Evolutionary conservation across 768 basidiomycete genomes (phyloP), one percentile per base, ranked within the genome.

Genomic region (Ramaria rubella): DNA sequence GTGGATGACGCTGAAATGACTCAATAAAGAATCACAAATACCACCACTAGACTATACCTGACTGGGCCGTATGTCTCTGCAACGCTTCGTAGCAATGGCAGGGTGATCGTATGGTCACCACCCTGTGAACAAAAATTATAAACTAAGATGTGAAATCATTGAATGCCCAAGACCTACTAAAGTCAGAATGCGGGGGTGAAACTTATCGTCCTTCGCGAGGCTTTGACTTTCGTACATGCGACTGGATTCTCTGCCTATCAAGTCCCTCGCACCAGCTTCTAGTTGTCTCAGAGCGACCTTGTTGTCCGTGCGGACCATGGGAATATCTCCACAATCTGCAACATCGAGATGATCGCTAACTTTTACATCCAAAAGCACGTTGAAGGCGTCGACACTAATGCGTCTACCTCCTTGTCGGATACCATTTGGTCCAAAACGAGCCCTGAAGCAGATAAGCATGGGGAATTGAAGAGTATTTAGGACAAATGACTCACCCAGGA

Each of bases 371-470:
- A n/a, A n/a, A 11, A 38, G 36, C 15, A 69, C 66, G 66, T 49
- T 67, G 62, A 44, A 67, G 66, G 7, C 67, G 65, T 64, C 54
- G 67, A 70, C 51, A 68, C 67, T 6, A 66, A 66, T 15, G 67
- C 62, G 19, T 66, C 58, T 6, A 68, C 66, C 7, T 9, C 68
- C 69, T 59, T 68, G 64, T 24, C 68, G 68, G 49, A 69, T 70
- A 5, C 67, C 68, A 36, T 68, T 69, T 15, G 68, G 68, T 1
- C 69, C 69, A 34, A 70, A 70, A 4, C 68, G 65, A 21, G 68
- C 67, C 9, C 24, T 2, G n/a, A n/a, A n/a, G 43, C 2, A 33
- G 24, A 1, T 33, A 19, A 17, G 26, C 12, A 19, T 19, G 11
- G 3, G 7, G 36, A 46, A 19, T 1, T 14, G 33, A n/a, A 8